Percentiles rank a stretch among this genome's conserved stretches.
phyloP scores from a whole-genome alignment of 129 eudicot genomes.

The Glebionis coronaria region DNA sequence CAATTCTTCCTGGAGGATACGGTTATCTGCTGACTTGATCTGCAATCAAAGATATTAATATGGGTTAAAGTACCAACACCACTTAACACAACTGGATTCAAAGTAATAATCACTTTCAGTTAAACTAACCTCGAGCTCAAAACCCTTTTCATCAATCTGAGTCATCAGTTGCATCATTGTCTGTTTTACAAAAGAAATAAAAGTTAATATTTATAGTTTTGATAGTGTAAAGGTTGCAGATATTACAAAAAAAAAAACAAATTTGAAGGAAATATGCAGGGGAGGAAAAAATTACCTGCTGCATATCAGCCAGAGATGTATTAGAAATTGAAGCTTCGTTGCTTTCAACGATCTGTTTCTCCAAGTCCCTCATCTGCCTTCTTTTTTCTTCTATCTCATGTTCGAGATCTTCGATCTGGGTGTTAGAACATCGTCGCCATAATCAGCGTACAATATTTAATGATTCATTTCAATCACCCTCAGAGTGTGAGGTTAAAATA shows the following conservation, averaged over 20 bases:
- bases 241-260: neutral
- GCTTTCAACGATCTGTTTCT: constrained; percentile 75
- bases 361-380: constrained; percentile 83
- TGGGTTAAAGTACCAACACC: constrained; percentile 10
- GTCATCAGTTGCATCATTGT: constrained; percentile 80
- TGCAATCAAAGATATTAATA: constrained; percentile 29
- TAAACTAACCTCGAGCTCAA: constrained; percentile 85
- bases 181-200: constrained; percentile 42
- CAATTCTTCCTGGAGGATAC: constrained; percentile 90
- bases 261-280: neutral
- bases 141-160: constrained; percentile 78
- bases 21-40: constrained; percentile 91
- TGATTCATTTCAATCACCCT: neutral
- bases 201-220: neutral
- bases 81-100: constrained; percentile 6
- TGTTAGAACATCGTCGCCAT: constrained; percentile 10
- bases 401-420: constrained; percentile 78
- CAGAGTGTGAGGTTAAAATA: neutral
- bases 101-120: neutral
- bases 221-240: constrained; percentile 1
- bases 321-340: constrained; percentile 83
- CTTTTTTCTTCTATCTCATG: constrained; percentile 82
- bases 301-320: constrained; percentile 89
- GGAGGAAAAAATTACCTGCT: constrained; percentile 54
- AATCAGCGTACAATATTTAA: neutral